Evolutionary conservation across 2,329 filamentous ascomycete species (phyloP).

Genomic region (Colletotrichum tofieldiae): DNA sequence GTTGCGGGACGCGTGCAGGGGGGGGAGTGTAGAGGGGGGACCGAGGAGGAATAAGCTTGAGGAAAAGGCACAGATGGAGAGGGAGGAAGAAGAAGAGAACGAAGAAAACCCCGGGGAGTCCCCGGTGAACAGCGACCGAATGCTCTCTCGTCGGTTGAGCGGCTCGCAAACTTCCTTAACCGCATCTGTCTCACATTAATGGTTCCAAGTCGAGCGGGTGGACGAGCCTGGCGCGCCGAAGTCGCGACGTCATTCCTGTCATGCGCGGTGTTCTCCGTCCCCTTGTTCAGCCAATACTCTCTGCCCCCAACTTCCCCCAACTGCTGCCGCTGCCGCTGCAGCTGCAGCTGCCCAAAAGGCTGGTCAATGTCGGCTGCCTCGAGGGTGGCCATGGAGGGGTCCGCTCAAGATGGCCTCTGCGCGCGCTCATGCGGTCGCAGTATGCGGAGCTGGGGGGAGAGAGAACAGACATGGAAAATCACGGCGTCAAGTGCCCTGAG

Average conservation of each 20-base stretch:
- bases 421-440: neutral
- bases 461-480: neutral
- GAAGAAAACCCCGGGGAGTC: constrained; percentile 9
- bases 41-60: neutral
- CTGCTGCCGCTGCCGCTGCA: neutral
- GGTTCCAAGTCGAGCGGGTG: constrained; percentile 10
- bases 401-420: constrained; percentile 7
- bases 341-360: constrained; percentile 1
- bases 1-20: neutral
- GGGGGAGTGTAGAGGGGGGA: neutral
- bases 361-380: neutral
- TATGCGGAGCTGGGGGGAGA: neutral
- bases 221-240: constrained; percentile 28
- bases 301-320: neutral
- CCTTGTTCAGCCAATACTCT: neutral
- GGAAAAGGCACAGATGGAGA: too few species aligned
- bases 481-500: constrained; percentile 5
- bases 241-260: constrained; percentile 39
- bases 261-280: constrained; percentile 1
- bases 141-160: constrained; percentile 9
- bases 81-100: neutral
- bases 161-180: constrained; percentile 29
- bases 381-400: constrained; percentile 1
- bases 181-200: constrained; percentile 42
- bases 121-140: constrained; percentile 26